These are phyloP conservation scores for Chenopodium formosanum DNA, from an alignment of 148 eudicot genomes.

Conservation along the genomic window DNA sequence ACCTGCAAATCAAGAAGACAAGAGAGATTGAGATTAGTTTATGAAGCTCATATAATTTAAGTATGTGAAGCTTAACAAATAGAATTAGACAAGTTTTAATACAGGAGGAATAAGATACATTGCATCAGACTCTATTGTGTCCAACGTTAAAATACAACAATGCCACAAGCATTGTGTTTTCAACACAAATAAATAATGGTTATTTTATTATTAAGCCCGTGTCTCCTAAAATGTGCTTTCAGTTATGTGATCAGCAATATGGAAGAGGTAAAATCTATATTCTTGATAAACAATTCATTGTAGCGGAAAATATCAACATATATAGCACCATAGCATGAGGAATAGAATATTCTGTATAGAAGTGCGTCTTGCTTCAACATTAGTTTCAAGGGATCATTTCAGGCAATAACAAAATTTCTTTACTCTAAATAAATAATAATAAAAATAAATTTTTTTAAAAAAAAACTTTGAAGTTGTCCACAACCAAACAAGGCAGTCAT, in stretches of 20 bases:
- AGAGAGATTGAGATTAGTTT: not conserved
- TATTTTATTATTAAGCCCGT: not conserved
- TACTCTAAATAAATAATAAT: no score
- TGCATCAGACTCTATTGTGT: not conserved
- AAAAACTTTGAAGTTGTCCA: not conserved
- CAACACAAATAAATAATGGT: not conserved
- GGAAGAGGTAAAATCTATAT: not conserved
- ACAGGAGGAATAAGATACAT: not conserved
- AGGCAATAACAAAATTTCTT: not conserved
- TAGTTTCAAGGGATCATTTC: not conserved
- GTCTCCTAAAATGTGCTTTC: not conserved
- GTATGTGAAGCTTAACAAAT: not conserved
- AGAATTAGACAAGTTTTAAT: not conserved
- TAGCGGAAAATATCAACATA: not conserved
- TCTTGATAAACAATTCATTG: not conserved
- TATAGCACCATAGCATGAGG: not conserved
- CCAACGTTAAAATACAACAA: not conserved
- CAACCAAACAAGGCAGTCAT: not conserved
- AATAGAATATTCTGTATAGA: not conserved
- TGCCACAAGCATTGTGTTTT: not conserved
- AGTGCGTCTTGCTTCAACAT: not conserved
- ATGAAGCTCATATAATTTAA: not conserved
- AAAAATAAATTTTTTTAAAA: no score
- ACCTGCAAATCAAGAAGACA: slow-evolving; percentile 43
- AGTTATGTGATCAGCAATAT: not conserved